Conservation (phyloP, 2,329 filamentous ascomycete genomes). For the Arthrobotrys pseudoclavata region DNA sequence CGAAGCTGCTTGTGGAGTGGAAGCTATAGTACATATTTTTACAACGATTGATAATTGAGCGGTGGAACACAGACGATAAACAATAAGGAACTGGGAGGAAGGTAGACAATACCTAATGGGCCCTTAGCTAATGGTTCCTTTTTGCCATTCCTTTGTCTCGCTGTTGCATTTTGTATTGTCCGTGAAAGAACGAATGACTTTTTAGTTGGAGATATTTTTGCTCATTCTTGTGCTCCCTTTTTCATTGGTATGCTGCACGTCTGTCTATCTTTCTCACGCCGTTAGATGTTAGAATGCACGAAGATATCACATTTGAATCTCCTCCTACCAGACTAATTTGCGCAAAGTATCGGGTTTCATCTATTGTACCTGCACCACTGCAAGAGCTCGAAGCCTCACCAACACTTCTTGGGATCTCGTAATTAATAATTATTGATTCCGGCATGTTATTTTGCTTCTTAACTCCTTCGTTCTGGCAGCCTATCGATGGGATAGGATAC, state of each 20-base stretch:
- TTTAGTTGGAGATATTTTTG: constrained; percentile 37
- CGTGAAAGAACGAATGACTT: constrained; percentile 34
- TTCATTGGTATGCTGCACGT: constrained; percentile 51
- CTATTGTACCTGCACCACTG: constrained; percentile 35
- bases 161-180: constrained; percentile 59
- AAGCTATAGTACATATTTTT: constrained; percentile 19
- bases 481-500: constrained; percentile 30
- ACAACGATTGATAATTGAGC: constrained; percentile 31
- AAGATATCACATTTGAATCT: constrained; percentile 58
- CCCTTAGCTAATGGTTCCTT: constrained; percentile 19
- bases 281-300: constrained; percentile 60
- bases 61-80: constrained; percentile 33
- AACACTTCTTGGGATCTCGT: constrained; percentile 21
- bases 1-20: constrained; percentile 28
- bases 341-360: constrained; percentile 58
- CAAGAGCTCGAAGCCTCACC: constrained; percentile 12
- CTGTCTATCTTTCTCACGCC: constrained; percentile 44
- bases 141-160: constrained; percentile 43
- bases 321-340: constrained; percentile 59
- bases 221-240: constrained; percentile 49
- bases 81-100: constrained; percentile 6
- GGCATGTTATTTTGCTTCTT: constrained; percentile 33
- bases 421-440: constrained; percentile 12
- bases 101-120: constrained; percentile 5
- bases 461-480: constrained; percentile 20